A percentile compares a stretch with the other conserved stretches of the same genome.
Evolutionary conservation across 1,284 basidiomycete species (phyloP).

Genomic region (Trametes hirsuta): DNA sequence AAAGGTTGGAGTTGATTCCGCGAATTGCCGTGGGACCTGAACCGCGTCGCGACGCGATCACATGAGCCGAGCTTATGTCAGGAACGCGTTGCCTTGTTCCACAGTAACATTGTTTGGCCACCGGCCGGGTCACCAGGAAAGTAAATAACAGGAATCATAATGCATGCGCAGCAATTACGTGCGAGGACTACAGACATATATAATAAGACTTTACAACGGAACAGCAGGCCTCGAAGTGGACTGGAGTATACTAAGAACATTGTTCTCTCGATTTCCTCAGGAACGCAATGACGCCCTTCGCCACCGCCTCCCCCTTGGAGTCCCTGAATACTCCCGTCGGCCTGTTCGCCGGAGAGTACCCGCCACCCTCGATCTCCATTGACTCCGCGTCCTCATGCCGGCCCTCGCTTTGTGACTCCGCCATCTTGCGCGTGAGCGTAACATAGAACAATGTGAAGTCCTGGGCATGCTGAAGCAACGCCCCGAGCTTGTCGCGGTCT

Average conservation of each 20-base stretch:
- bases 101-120: background rate
- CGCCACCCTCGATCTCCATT: constrained; percentile 23
- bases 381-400: constrained; percentile 29
- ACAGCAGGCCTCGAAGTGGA: background rate
- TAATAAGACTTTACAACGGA: background rate
- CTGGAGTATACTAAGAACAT: background rate
- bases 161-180: too few relatives aligned
- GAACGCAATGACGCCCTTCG: constrained; percentile 53
- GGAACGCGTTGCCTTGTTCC: constrained; percentile 16
- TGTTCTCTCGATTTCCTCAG: constrained; percentile 42
- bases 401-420: constrained; percentile 32
- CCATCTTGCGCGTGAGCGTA: constrained; percentile 38
- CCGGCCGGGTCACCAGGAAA: too few relatives aligned
- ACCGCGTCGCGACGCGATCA: constrained; percentile 34
- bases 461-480: constrained; percentile 55
- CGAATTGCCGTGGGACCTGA: constrained; percentile 26
- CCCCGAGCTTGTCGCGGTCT: constrained; percentile 42
- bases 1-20: constrained; percentile 32
- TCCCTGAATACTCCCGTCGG: constrained; percentile 31
- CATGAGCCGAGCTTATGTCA: constrained; percentile 24
- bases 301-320: constrained; percentile 46
- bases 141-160: too few relatives aligned
- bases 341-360: constrained; percentile 13
- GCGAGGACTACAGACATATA: too few relatives aligned
- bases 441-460: constrained; percentile 63